These are phyloP conservation scores for Monosporascus sp. DNA, from an alignment of 2,329 filamentous ascomycete genomes.

Conservation along the genomic window DNA sequence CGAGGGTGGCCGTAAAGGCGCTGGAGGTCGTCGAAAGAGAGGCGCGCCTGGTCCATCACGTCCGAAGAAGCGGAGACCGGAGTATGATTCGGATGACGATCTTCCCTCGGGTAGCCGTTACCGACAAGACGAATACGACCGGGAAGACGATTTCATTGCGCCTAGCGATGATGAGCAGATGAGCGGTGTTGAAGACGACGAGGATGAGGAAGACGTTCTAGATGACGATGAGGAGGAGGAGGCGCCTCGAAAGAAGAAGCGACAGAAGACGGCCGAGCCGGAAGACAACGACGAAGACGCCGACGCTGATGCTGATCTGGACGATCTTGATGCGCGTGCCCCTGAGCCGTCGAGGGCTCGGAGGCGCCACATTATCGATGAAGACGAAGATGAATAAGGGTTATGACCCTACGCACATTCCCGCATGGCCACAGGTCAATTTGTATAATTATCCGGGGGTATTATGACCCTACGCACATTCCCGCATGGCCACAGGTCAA, in stretches of 20 bases:
- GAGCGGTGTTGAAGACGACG: slow-evolving; percentile 51
- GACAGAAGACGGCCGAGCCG: slow-evolving; percentile 44
- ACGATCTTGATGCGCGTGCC: slow-evolving; percentile 39
- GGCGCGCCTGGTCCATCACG: slow-evolving; percentile 43
- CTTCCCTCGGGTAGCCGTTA: slow-evolving; percentile 50
- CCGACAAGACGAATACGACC: slow-evolving; percentile 70
- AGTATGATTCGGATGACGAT: slow-evolving; percentile 75
- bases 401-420: neutral
- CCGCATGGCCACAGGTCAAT: no score
- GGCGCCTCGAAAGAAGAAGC: slow-evolving; percentile 44
- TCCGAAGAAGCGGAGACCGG: slow-evolving; percentile 49
- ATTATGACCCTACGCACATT: neutral
- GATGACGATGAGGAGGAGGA: slow-evolving; percentile 45
- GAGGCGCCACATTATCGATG: slow-evolving; percentile 54
- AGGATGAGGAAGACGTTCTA: slow-evolving; percentile 54
- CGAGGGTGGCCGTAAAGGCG: slow-evolving; percentile 52
- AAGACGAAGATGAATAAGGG: slow-evolving; percentile 47
- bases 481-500: neutral
- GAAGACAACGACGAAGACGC: slow-evolving; percentile 30
- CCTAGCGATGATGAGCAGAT: slow-evolving; percentile 64
- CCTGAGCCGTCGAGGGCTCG: slow-evolving; percentile 37
- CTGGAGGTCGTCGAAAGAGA: slow-evolving; percentile 46
- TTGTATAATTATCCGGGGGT: no score
- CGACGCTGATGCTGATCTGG: slow-evolving; percentile 44
- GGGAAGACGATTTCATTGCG: slow-evolving; percentile 74